Evolutionary conservation across 2,329 filamentous ascomycete genomes (phyloP).

Genomic region (Tolypocladium amazonense): DNA sequence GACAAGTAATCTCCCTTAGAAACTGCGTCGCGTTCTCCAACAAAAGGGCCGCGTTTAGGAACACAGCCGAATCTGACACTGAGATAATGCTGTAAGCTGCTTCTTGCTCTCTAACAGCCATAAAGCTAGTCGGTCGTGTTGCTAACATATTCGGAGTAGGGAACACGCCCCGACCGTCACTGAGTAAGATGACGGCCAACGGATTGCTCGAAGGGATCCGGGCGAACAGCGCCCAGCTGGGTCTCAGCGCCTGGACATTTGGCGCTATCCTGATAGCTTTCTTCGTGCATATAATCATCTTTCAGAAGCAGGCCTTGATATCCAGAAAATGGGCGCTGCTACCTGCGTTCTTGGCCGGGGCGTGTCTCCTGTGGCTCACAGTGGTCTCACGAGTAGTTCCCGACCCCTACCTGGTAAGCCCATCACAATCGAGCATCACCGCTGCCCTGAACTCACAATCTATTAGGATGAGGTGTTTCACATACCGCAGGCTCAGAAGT

Average conservation of each 20-base stretch:
- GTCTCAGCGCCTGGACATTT: slow-evolving; percentile 1
- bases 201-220: background rate
- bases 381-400: slow-evolving; percentile 26
- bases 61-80: background rate
- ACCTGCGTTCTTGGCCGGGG: slow-evolving; percentile 7
- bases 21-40: background rate
- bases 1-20: background rate
- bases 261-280: slow-evolving; percentile 3
- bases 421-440: background rate
- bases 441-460: slow-evolving; percentile 4
- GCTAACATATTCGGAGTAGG: background rate
- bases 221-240: background rate
- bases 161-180: background rate
- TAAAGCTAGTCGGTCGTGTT: too few species aligned
- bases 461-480: slow-evolving; percentile 76
- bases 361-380: slow-evolving; percentile 11
- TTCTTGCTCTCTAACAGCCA: rapidly evolving
- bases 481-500: slow-evolving; percentile 81
- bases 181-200: slow-evolving; percentile 1
- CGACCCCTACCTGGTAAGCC: slow-evolving; percentile 42
- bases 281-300: background rate
- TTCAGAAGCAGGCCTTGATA: background rate
- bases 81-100: background rate
- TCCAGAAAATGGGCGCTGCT: slow-evolving; percentile 3
- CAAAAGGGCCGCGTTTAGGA: background rate